Evolutionary conservation across 306 rosid species (phyloP), one percentile per base, ranked within the genome.

Genomic region (Fragaria nilgerrensis): DNA sequence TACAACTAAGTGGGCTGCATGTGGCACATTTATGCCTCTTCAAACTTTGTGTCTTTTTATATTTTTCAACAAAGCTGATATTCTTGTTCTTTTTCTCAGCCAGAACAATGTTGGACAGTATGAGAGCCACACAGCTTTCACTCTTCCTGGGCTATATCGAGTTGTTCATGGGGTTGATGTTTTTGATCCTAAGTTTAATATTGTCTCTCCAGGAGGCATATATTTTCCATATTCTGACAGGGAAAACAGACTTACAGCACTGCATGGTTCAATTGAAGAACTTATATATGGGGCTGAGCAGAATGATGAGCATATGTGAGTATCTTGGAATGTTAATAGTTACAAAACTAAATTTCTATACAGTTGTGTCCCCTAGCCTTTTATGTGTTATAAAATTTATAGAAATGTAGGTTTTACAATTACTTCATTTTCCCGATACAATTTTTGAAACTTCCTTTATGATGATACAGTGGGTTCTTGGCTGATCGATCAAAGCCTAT

Each of bases 121-220:
- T 76, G 98, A 95, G 90, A 95, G 96, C 90, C 98, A 95, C 87
- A 39, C 86, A 56, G 87, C 92, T 48, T 95, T 95, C 83, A 92
- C 97, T 76, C 97, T 95, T 84, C 99, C 99, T 34, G 97, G 96
- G 74, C 96, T 92, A 13, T 95, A 92, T 29, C 87, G 97, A 81
- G 99, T 92, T 78, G 99, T 92, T 72, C 99, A 95, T 37, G 97
- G 99, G 67, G 85, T 95, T 80, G 94, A 95, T 88, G 99, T 95
- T 79, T 95, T 95, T 77, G 99, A 92, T 84, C 96, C 98, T 74
- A 92, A 95, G 92, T 95, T 95, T 85, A 94, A 94, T 79, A 92
- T 92, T 58, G 97, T 95, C 77, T 92, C 98, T 73, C 98, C 97
- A 55, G 98, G 98, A 83, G 97, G 82, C 72, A 95, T 95, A 29